Conservation (phyloP, 2,329 filamentous ascomycete genomes). For the Xenoacremonium recifei region DNA sequence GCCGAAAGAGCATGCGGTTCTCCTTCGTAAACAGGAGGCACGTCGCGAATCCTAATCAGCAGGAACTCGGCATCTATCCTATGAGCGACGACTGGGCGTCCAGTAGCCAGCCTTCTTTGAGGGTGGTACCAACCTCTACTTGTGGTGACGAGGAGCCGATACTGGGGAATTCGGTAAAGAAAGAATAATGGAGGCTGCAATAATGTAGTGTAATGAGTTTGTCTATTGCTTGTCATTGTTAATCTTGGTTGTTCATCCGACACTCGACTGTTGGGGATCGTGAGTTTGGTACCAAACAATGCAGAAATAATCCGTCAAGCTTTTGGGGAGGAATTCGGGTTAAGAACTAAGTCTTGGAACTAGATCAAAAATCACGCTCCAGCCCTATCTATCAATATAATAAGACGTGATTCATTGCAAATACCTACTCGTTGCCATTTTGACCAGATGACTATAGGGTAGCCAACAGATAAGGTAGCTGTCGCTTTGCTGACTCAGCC, state of each 20-base stretch:
- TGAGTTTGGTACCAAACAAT: too few relatives aligned
- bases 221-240: neutral
- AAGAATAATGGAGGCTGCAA: neutral
- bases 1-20: neutral
- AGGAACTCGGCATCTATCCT: neutral
- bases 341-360: too few relatives aligned
- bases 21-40: neutral
- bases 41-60: neutral
- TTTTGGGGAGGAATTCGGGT: too few relatives aligned
- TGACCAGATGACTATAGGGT: too few relatives aligned
- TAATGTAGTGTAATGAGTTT: neutral
- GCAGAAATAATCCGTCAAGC: neutral
- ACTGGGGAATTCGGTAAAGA: neutral
- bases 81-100: neutral
- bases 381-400: too few relatives aligned
- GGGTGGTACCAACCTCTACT: neutral
- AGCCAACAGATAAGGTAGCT: neutral
- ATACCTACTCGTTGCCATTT: too few relatives aligned
- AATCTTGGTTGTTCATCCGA: too few relatives aligned
- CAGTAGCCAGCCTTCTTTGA: neutral
- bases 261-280: too few relatives aligned
- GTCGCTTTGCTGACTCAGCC: neutral
- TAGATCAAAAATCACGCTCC: too few relatives aligned
- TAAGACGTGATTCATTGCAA: too few relatives aligned
- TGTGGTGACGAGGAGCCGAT: neutral